Percentiles rank a stretch among this genome's conserved stretches.
These are phyloP conservation scores for Puccinia coronata DNA, from an alignment of 1,284 basidiomycete genomes.

Conservation along the genomic window DNA sequence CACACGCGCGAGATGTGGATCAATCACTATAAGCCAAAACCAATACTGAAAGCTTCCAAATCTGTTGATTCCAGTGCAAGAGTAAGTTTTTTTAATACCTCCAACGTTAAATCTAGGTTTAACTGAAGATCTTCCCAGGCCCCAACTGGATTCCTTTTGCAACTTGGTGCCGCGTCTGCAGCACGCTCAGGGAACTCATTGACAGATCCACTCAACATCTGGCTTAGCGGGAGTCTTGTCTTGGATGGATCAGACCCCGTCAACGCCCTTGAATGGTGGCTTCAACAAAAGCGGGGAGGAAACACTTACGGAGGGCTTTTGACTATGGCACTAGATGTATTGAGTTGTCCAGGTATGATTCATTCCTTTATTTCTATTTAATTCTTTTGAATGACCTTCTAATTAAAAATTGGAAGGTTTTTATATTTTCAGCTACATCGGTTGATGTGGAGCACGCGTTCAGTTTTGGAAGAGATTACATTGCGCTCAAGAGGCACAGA, in stretches of 20 bases:
- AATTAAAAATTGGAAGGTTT: not conserved
- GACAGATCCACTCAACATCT: not conserved
- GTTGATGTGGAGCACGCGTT: constrained; percentile 7
- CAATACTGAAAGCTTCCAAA: not conserved
- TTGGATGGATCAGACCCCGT: not conserved
- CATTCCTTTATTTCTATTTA: not conserved
- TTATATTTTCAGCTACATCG: not conserved
- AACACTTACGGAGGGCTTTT: not conserved
- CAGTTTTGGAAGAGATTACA: not conserved
- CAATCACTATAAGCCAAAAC: not conserved
- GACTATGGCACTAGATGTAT: constrained; percentile 6
- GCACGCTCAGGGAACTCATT: not conserved
- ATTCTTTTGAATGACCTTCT: not conserved
- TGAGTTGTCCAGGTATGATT: constrained; percentile 15
- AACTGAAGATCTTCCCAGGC: not conserved
- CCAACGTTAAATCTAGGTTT: not conserved
- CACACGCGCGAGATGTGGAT: not conserved
- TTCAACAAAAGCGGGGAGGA: not conserved
- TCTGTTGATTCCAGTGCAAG: not conserved
- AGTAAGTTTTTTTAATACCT: too few species aligned
- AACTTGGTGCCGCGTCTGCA: constrained; percentile 8
- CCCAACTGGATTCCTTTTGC: not conserved
- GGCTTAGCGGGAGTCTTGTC: not conserved
- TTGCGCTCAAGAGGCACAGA: not conserved
- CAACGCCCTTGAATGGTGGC: not conserved